Base-by-base conservation (phyloP, 2,329 filamentous ascomycete genomes). In the Ophiocordyceps robertsii region DNA sequence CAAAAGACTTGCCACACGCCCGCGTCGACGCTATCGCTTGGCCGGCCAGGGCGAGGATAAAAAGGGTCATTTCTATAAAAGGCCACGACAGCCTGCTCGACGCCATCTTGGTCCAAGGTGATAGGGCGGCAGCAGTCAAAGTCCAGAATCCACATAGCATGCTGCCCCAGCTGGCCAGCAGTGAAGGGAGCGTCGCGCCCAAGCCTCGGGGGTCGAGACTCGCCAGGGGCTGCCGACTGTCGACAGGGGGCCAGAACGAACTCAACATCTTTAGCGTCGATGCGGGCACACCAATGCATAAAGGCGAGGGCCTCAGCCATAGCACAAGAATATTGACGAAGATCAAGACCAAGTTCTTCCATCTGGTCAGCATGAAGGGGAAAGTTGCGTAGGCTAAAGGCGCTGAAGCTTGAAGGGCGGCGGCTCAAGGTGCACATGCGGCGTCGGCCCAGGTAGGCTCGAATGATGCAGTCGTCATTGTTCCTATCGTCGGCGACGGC, bases 211-310 rank as follows among this genome's bases (percentile, higher is more conserved):
- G 3, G 7, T 36, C 13, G 29, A 9, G 29, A 2, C 39, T 39
- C 3, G 12, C 30, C 9, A 45, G 46, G 14, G 10, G n/a, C 42
- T n/a, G n/a, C n/a, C n/a, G n/a, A n/a, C n/a, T n/a, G n/a, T n/a
- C 52, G 47, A 17, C 46, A 40, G 2, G 46, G 49, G 8, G 52
- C 66, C 3, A 77, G 61, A 0, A 77, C 73, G 47, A 75, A 77
- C 39, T 78, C 70, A 2, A 78, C 61, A 38, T 75, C 72, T 31
- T 68, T 68, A 1, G 64, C 73, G 46, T 77, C 71, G 0, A 73
- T 51, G 12, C 55, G 46, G 0, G 59, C 65, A 2, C 49, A 38
- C 72, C 70, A 78, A 45, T 73, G 66, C 40, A 77, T 55, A 3
- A 69, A 56, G 0, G 73, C 71, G 0, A 77, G 59, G 0, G 65